Conservation (phyloP, 2,329 filamentous ascomycete genomes). For the Arthroderma uncinatum region DNA sequence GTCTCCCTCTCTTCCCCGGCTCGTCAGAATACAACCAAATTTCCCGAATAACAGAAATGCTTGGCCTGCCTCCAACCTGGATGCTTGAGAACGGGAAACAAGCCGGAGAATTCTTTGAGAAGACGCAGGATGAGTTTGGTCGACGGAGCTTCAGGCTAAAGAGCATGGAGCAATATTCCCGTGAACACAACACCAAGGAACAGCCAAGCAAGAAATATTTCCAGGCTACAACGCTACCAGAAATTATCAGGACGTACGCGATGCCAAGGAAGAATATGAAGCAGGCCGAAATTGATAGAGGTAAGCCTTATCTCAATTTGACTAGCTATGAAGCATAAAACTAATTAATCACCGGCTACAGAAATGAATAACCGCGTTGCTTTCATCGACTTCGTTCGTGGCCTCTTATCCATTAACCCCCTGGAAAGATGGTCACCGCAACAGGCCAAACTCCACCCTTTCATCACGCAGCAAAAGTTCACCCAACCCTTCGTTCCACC, state of each 20-base stretch:
- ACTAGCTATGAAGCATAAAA: not conserved
- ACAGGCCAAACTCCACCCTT: constrained; percentile 92
- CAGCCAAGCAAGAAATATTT: constrained; percentile 99
- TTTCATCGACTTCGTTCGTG: constrained; percentile 96
- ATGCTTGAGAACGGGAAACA: constrained; percentile 99
- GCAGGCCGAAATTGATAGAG: constrained; percentile 87
- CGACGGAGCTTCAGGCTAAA: constrained; percentile 85
- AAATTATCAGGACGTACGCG: constrained; percentile 94
- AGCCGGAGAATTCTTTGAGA: constrained; percentile 94
- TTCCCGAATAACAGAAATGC: constrained; percentile 93
- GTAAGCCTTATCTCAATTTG: constrained; percentile 41
- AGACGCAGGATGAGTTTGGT: constrained; percentile 80
- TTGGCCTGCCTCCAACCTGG: constrained; percentile 92
- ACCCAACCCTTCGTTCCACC: constrained; percentile 92
- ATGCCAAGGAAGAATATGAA: constrained; percentile 99
- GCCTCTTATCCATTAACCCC: constrained; percentile 85
- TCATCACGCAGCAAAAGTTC: constrained; percentile 97
- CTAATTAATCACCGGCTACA: constrained; percentile 34
- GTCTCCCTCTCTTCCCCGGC: constrained; percentile 85
- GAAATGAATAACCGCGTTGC: constrained; percentile 98
- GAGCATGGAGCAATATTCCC: constrained; percentile 93
- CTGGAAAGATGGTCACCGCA: constrained; percentile 96
- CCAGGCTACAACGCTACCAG: constrained; percentile 80
- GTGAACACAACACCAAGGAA: constrained; percentile 92
- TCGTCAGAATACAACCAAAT: constrained; percentile 99